Evolutionary conservation across 2,329 filamentous ascomycete genomes (phyloP), one percentile per base, ranked within the genome.

Genomic region (Pseudocercospora vitis): DNA sequence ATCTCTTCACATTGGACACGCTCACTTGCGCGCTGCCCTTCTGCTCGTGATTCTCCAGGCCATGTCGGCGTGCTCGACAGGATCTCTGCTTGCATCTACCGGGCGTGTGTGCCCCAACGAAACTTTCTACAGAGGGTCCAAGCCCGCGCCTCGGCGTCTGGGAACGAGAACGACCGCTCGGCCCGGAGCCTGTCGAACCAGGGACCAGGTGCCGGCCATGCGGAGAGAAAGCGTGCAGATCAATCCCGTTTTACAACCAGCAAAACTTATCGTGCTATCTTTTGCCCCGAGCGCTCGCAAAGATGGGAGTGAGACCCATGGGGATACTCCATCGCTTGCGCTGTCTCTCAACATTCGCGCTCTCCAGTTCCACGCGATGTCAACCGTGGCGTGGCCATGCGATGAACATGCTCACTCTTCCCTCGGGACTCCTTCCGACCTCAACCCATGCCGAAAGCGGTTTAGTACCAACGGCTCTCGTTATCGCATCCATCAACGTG

Each of bases 131-230:
- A 26, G 24, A 42, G 37, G 37, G 37, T 42, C 37, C n/a, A n/a
- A 40, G 19, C 16, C 35, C 18, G 14, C 18, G 35, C 14, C 35
- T 21, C 21, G 19, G 24, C 21, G 12, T 6, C 21, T 11, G 33
- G 33, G 16, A 42, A 42, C 37, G 37, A 42, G 37, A 42, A 42
- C 37, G 37, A 42, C 37, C 18, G 18, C 18, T 18, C 37, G 18
- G 21, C 37, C 18, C 19, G 37, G 21, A 42, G 21, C n/a, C n/a
- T n/a, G n/a, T n/a, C n/a, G n/a, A n/a, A n/a, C n/a, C n/a, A n/a
- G n/a, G n/a, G n/a, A n/a, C n/a, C n/a, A n/a, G n/a, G n/a, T n/a
- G n/a, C n/a, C n/a, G n/a, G n/a, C n/a, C n/a, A n/a, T n/a, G n/a
- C n/a, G n/a, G n/a, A n/a, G n/a, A n/a, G n/a, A n/a, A n/a, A n/a